Evolutionary conservation across 176 grass and related monocot genomes (phyloP).

Genomic region (Musa beccarii): DNA sequence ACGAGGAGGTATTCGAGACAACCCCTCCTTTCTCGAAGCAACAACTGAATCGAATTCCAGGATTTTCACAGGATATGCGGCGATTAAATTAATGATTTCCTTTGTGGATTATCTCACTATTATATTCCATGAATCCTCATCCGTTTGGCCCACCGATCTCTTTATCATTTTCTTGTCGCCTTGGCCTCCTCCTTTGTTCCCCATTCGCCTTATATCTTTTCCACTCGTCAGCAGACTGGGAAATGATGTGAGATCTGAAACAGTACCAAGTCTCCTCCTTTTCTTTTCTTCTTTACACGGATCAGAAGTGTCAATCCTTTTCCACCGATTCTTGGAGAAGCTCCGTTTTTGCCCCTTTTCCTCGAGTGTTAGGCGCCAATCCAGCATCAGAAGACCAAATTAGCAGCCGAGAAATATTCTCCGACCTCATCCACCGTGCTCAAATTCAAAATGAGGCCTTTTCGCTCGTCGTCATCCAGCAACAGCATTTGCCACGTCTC

Average conservation of each 20-base stretch:
- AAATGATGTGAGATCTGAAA: neutral
- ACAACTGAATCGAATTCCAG: constrained; percentile 58
- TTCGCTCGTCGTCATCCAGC: too few relatives aligned
- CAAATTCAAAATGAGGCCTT: too few relatives aligned
- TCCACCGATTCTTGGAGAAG: too few relatives aligned
- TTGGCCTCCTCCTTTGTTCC: neutral
- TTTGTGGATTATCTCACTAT: constrained; percentile 6
- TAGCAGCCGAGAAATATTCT: too few relatives aligned
- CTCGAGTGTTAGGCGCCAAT: too few relatives aligned
- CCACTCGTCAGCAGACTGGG: neutral
- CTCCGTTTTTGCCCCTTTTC: too few relatives aligned
- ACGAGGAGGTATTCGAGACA: neutral
- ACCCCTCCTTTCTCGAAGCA: constrained; percentile 11
- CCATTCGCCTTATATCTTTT: neutral
- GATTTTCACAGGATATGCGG: constrained; percentile 72
- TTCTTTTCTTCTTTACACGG: neutral
- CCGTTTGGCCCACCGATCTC: constrained; percentile 1
- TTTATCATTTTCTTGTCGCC: neutral
- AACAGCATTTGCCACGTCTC: too few relatives aligned
- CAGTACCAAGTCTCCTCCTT: neutral
- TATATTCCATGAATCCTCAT: constrained; percentile 12
- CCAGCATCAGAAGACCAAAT: too few relatives aligned
- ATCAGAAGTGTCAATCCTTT: neutral
- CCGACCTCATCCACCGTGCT: too few relatives aligned
- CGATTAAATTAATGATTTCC: constrained; percentile 40